Evolutionary conservation across 495 filamentous ascomycete genomes (phyloP).

Genomic region (Trichoderma erinaceum): DNA sequence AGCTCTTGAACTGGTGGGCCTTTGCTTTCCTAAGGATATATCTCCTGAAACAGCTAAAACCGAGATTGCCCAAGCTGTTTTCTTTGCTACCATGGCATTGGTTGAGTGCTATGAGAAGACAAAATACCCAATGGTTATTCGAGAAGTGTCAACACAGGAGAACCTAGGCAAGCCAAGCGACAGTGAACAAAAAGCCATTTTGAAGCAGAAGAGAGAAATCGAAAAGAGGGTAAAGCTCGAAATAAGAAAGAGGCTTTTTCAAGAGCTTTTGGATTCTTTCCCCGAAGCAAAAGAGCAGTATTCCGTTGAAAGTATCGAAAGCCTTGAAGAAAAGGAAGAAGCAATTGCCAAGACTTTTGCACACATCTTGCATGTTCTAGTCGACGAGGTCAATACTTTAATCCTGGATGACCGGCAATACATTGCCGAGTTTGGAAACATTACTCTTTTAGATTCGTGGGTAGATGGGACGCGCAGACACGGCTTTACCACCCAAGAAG

Average conservation of each 20-base stretch:
- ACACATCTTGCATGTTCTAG: conserved; percentile 18
- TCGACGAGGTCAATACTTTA: conserved; percentile 24
- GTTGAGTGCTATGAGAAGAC: neutral
- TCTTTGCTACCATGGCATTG: conserved; percentile 24
- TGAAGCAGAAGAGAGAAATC: neutral
- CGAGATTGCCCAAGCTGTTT: conserved; percentile 28
- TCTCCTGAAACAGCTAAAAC: conserved; percentile 28
- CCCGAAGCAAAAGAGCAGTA: neutral
- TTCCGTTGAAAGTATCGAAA: neutral
- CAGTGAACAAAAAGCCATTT: neutral
- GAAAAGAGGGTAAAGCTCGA: neutral
- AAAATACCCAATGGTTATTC: neutral
- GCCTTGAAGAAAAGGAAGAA: conserved; percentile 17
- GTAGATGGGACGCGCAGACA: conserved; percentile 24
- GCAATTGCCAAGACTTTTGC: neutral
- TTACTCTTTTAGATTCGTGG: conserved; percentile 27
- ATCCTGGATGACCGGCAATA: conserved; percentile 28
- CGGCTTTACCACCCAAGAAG: conserved; percentile 28
- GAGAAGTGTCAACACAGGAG: neutral
- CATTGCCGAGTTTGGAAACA: conserved; percentile 31
- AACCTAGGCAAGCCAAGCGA: neutral
- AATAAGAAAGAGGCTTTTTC: neutral
- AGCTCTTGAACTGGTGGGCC: conserved; percentile 27
- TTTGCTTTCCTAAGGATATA: conserved; percentile 28
- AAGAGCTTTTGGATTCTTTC: conserved; percentile 1